These are phyloP conservation scores for Saccharomyces hybrid DNA, from an alignment of 1,139 yeast genomes.

Conservation along the genomic window DNA sequence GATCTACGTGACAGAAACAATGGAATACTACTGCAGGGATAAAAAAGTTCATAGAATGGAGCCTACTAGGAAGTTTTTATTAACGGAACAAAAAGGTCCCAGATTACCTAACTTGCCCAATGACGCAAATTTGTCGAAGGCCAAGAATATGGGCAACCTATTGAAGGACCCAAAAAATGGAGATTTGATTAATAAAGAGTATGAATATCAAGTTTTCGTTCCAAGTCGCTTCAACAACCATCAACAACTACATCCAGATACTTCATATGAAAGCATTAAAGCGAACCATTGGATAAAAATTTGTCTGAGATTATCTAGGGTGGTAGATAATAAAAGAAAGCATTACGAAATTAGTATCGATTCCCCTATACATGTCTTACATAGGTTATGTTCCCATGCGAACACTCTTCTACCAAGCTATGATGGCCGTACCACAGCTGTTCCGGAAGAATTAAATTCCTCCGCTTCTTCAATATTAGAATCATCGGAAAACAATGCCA, in stretches of 20 bases:
- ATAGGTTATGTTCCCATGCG: conserved; percentile 64
- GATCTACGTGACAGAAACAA: conserved; percentile 76
- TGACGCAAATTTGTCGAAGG: conserved; percentile 31
- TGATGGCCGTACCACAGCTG: conserved; percentile 18
- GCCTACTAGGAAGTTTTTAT: conserved; percentile 71
- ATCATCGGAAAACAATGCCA: not conserved
- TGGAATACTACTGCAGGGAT: conserved; percentile 81
- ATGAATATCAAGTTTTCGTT: conserved; percentile 76
- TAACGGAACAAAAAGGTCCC: conserved; percentile 72
- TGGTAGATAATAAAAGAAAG: conserved; percentile 57
- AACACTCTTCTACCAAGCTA: conserved; percentile 50
- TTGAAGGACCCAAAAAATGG: conserved; percentile 33
- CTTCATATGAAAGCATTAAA: conserved; percentile 71
- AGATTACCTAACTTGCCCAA: conserved; percentile 29
- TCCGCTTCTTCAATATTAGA: conserved; percentile 11
- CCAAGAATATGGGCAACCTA: conserved; percentile 37
- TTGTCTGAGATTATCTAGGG: conserved; percentile 68
- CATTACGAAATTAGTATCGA: conserved; percentile 91
- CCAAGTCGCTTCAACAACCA: conserved; percentile 91
- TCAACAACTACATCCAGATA: conserved; percentile 47
- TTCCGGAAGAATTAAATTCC: conserved; percentile 4
- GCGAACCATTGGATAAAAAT: conserved; percentile 94
- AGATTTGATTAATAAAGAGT: conserved; percentile 47
- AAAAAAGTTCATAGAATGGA: conserved; percentile 88
- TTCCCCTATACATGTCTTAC: conserved; percentile 72